Evolutionary conservation across 768 basidiomycete genomes (phyloP).

Genomic region (Royoungia palumana): DNA sequence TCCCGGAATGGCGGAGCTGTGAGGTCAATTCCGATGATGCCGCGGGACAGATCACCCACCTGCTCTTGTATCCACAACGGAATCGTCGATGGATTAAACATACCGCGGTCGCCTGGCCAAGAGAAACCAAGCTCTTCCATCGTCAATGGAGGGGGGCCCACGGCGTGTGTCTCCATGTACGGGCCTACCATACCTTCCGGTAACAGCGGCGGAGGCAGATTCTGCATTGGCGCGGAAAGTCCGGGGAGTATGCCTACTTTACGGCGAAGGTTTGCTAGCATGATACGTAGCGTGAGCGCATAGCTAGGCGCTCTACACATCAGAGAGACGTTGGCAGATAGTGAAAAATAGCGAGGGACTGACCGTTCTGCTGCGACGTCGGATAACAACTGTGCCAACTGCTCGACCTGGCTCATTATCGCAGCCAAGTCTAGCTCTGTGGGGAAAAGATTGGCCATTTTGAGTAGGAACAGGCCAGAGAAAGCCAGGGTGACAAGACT

Average conservation of each 20-base stretch:
- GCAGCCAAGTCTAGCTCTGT: conserved; percentile 72
- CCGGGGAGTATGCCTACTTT: conserved; percentile 71
- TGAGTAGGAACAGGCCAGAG: conserved; percentile 86
- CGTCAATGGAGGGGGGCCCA: conserved; percentile 61
- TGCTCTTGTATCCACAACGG: conserved; percentile 93
- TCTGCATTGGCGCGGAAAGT: conserved; percentile 45
- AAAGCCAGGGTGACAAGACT: conserved; percentile 89
- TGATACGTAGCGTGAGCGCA: conserved; percentile 85
- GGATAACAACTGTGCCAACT: conserved; percentile 84
- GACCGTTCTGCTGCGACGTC: conserved; percentile 92
- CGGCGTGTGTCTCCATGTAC: conserved; percentile 49
- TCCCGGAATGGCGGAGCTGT: neutral
- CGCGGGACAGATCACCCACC: conserved; percentile 42
- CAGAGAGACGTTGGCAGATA: conserved; percentile 5
- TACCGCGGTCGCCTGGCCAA: conserved; percentile 61
- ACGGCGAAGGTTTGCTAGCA: conserved; percentile 88
- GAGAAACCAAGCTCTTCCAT: conserved; percentile 83
- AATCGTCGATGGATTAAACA: conserved; percentile 76
- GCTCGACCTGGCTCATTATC: conserved; percentile 83
- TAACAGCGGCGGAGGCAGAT: conserved; percentile 49
- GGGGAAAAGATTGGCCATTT: conserved; percentile 93
- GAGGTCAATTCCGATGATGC: neutral
- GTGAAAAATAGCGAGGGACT: conserved; percentile 9
- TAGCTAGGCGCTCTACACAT: conserved; percentile 48
- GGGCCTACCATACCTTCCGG: conserved; percentile 59